Conservation (phyloP, 768 basidiomycete species). For the Kwoniella bestiolae region DNA sequence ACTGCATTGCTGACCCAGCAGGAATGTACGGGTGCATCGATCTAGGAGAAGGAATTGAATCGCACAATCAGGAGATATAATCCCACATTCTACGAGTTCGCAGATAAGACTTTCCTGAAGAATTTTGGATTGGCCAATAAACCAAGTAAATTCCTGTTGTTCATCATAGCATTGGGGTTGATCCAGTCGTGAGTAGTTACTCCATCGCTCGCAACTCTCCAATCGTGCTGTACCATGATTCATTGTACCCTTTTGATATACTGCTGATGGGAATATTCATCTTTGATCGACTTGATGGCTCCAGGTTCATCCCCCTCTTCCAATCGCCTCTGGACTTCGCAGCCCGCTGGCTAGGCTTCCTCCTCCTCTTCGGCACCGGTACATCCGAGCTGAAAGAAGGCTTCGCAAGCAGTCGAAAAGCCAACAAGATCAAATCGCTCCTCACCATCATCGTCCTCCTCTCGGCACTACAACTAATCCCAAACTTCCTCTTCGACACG, state of each 20-base stretch:
- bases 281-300: too few relatives aligned
- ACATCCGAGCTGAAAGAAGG: constrained; percentile 28
- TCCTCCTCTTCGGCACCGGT: constrained; percentile 47
- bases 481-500: constrained; percentile 42
- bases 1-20: too few relatives aligned
- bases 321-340: constrained; percentile 42
- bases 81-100: constrained; percentile 40
- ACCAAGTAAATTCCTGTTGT: constrained; percentile 39
- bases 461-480: constrained; percentile 38
- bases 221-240: too few relatives aligned
- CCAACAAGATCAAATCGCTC: constrained; percentile 35
- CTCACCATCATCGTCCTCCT: constrained; percentile 31
- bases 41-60: constrained; percentile 38
- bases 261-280: too few relatives aligned
- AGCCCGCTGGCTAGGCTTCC: constrained; percentile 37
- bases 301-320: constrained; percentile 43
- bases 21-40: constrained; percentile 10
- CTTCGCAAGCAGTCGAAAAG: constrained; percentile 22
- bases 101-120: constrained; percentile 37
- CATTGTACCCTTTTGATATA: too few relatives aligned
- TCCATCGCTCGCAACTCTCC: too few relatives aligned
- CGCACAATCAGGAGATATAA: constrained; percentile 39
- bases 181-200: constrained; percentile 44
- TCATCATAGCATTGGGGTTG: constrained; percentile 31
- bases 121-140: constrained; percentile 26